Conservation (phyloP, 805 yeast species). For the Yarrowia sp. region DNA sequence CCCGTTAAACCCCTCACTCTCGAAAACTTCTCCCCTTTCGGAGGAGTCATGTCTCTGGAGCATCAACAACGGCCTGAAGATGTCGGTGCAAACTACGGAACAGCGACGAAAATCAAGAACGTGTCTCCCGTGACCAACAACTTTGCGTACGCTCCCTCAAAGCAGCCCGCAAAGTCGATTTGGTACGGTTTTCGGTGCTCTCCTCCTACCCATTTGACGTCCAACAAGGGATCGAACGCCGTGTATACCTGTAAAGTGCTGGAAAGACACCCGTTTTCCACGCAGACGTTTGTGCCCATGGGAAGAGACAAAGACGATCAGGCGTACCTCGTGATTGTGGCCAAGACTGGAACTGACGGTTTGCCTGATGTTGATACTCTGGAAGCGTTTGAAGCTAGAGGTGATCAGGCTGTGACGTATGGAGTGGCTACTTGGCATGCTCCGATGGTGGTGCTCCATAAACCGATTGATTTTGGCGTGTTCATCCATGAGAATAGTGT, state of each 20-base stretch:
- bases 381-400: conserved; percentile 75
- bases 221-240: conserved; percentile 27
- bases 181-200: conserved; percentile 86
- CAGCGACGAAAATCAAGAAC: conserved; percentile 77
- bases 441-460: conserved; percentile 87
- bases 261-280: conserved; percentile 87
- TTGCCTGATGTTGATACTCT: conserved; percentile 69
- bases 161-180: conserved; percentile 62
- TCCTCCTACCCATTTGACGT: conserved; percentile 70
- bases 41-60: conserved; percentile 78
- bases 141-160: conserved; percentile 58
- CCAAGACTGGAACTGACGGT: conserved; percentile 57
- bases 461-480: conserved; percentile 82
- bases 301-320: conserved; percentile 60
- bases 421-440: conserved; percentile 93
- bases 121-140: conserved; percentile 72
- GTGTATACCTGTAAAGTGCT: conserved; percentile 68
- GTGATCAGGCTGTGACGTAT: conserved; percentile 89
- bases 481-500: conserved; percentile 84
- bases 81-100: conserved; percentile 86
- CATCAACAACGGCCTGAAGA: conserved; percentile 64
- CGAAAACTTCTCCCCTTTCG: conserved; percentile 66
- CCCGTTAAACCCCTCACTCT: conserved; percentile 16
- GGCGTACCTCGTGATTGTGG: conserved; percentile 84
- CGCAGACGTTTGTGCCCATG: conserved; percentile 93